These are phyloP conservation scores for Dipodascus albidus DNA, from an alignment of 805 yeast genomes.

Conservation along the genomic window DNA sequence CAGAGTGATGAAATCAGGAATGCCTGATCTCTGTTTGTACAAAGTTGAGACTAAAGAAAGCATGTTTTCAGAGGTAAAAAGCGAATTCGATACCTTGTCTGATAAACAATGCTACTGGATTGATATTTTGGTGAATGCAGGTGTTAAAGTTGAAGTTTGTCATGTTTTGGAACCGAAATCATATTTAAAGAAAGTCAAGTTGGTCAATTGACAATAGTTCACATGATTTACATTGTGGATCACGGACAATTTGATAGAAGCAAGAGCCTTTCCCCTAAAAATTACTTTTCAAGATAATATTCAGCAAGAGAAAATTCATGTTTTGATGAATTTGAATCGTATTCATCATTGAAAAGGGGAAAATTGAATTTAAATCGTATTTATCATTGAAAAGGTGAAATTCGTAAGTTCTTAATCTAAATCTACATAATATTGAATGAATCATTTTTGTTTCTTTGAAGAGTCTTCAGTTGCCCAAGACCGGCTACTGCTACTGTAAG, in stretches of 20 bases:
- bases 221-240: too few species aligned
- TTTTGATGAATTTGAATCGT: too few species aligned
- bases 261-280: too few species aligned
- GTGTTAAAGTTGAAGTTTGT: slow-evolving; percentile 25
- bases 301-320: too few species aligned
- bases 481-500: background rate
- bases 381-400: too few species aligned
- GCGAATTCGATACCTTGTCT: slow-evolving; percentile 27
- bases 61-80: slow-evolving; percentile 26
- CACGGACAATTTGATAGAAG: too few species aligned
- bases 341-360: too few species aligned
- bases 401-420: background rate
- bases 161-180: slow-evolving; percentile 8
- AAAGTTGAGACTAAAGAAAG: slow-evolving; percentile 10
- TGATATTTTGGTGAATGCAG: slow-evolving; percentile 19
- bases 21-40: slow-evolving; percentile 29
- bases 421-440: too few species aligned
- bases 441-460: background rate
- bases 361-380: too few species aligned
- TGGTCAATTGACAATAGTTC: background rate
- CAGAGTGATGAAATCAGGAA: slow-evolving; percentile 20
- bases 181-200: background rate
- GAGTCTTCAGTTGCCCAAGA: background rate
- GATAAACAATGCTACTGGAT: slow-evolving; percentile 29
- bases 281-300: too few species aligned